A percentile compares a stretch with the other conserved stretches of the same genome.
phyloP scores from a whole-genome alignment of 345 rosid species.

The Gossypium turneri region DNA sequence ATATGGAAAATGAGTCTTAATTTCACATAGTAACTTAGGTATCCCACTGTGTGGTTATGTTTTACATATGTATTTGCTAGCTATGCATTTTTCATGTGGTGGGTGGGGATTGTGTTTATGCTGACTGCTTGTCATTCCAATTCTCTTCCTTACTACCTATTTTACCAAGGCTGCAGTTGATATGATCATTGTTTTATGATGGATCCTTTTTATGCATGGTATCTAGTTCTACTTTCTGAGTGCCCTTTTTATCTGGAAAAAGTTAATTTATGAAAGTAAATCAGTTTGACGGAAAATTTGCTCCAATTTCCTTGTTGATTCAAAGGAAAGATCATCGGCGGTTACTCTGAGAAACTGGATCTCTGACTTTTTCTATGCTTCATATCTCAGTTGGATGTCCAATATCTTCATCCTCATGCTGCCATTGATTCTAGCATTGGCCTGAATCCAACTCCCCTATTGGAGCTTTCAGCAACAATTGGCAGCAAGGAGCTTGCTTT shows the following conservation, averaged over 20 bases:
- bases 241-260: background rate
- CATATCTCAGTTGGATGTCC: conserved; percentile 62
- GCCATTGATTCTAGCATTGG: conserved; percentile 71
- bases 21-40: background rate
- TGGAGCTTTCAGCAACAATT: conserved; percentile 73
- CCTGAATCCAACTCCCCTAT: conserved; percentile 64
- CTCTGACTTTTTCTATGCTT: conserved; percentile 4
- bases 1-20: background rate
- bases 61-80: background rate
- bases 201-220: background rate
- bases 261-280: background rate
- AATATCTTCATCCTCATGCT: conserved; percentile 70
- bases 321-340: background rate
- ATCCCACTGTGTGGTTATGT: background rate
- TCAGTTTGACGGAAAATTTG: background rate
- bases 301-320: background rate
- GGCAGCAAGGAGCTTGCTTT: conserved; percentile 57
- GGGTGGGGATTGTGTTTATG: background rate
- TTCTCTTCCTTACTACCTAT: background rate
- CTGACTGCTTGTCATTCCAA: background rate
- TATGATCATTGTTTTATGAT: background rate
- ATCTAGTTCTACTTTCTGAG: background rate
- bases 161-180: conserved; percentile 3
- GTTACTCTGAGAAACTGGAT: background rate
- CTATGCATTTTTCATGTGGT: background rate